Conservation (phyloP, 164 flowering plant genomes). For the Aristolochia californica region DNA sequence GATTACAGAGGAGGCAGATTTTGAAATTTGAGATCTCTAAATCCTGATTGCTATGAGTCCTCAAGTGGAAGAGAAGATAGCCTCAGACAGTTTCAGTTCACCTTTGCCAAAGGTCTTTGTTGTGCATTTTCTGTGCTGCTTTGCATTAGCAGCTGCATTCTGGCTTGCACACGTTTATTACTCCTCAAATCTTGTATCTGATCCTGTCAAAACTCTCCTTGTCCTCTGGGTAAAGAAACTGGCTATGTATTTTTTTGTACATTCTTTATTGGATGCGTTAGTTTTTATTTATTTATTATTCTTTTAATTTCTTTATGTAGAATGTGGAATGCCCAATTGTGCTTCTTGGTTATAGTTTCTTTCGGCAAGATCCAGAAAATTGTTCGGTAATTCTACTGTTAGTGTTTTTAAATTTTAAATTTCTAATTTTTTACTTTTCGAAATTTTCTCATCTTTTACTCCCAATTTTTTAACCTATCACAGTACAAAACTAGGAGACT, state of each 20-base stretch:
- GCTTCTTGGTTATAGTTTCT: constrained; percentile 38
- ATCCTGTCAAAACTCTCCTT: constrained; percentile 40
- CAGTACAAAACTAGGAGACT: neutral
- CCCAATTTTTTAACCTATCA: neutral
- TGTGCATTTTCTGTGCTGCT: constrained; percentile 3
- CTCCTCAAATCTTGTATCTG: constrained; percentile 37
- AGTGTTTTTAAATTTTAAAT: neutral
- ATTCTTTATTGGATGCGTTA: neutral
- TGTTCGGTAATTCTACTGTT: constrained; percentile 37
- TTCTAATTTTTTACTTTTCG: neutral
- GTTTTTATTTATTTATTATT: neutral
- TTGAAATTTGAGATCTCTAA: too few species aligned
- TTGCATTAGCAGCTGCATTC: constrained; percentile 7
- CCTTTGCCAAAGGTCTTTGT: constrained; percentile 2
- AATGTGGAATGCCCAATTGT: constrained; percentile 34
- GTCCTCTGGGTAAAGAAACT: constrained; percentile 37
- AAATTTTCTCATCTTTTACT: neutral
- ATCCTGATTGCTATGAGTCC: too few species aligned
- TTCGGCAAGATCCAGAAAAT: constrained; percentile 34
- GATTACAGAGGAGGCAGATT: too few species aligned
- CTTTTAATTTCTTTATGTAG: constrained; percentile 19
- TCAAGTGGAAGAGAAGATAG: too few species aligned
- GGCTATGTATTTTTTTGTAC: neutral
- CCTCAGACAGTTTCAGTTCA: neutral
- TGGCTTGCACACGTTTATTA: constrained; percentile 32